phyloP scores from a whole-genome alignment of 257 asterid species.

The Cinchona pubescens region DNA sequence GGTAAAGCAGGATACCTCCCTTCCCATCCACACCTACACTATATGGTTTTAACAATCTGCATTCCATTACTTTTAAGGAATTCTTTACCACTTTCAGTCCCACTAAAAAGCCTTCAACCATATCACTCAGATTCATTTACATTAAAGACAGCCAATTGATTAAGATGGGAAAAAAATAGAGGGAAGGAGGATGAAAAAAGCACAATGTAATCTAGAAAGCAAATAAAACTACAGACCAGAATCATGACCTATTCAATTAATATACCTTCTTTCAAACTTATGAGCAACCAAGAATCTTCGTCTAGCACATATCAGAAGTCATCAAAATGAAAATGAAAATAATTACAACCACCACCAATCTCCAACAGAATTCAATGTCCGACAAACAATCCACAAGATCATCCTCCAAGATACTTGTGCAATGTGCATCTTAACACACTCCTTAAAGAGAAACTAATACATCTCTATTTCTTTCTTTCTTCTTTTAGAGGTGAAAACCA shows the following conservation, averaged over 20 bases:
- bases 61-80: not conserved
- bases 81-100: not conserved
- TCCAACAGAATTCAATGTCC: not conserved
- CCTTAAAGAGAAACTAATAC: not conserved
- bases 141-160: not conserved
- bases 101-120: not conserved
- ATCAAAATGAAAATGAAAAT: too few species aligned
- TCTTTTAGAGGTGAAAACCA: not conserved
- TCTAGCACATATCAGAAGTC: not conserved
- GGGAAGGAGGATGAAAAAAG: too few species aligned
- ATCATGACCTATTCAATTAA: not conserved
- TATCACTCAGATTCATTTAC: not conserved
- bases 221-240: not conserved
- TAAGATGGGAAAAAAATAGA: not conserved
- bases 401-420: not conserved
- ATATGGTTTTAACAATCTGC: not conserved
- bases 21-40: not conserved
- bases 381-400: not conserved
- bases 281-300: not conserved
- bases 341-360: too few species aligned
- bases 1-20: not conserved
- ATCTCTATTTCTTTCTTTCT: not conserved
- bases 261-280: not conserved
- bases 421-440: not conserved
- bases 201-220: not conserved